phyloP scores from a whole-genome alignment of 1,284 basidiomycete genomes.

The Leccinum idahoense region DNA sequence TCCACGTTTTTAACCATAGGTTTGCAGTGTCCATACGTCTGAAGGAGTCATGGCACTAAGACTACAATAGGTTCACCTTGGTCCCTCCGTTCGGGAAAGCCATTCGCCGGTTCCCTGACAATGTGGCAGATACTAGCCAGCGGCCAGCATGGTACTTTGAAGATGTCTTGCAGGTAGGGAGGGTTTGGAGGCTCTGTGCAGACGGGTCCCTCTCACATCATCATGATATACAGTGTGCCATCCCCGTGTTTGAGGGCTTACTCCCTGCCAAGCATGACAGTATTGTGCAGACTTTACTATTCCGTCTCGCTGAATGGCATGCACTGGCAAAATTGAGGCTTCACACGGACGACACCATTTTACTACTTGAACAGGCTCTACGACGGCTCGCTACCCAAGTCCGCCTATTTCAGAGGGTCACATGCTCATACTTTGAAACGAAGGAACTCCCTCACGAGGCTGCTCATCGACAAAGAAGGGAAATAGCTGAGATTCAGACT shows the following conservation, averaged over 20 bases:
- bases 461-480: neutral
- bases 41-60: neutral
- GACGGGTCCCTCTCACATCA: no score
- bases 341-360: neutral
- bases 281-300: neutral
- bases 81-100: neutral
- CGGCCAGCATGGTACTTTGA: neutral
- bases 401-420: neutral
- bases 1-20: constrained; percentile 1
- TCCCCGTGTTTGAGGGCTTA: no score
- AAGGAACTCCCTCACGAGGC: neutral
- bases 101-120: constrained; percentile 2
- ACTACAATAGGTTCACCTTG: neutral
- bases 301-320: neutral
- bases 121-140: constrained; percentile 4
- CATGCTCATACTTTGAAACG: neutral
- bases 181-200: no score
- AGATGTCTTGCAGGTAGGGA: neutral
- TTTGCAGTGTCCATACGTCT: neutral
- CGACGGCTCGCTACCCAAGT: neutral
- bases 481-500: neutral
- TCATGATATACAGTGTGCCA: no score
- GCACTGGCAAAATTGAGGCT: neutral
- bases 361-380: neutral
- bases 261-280: no score